Base-by-base conservation (phyloP, 2,329 filamentous ascomycete genomes). In the Xenosphaeropsis pyriputrescens region DNA sequence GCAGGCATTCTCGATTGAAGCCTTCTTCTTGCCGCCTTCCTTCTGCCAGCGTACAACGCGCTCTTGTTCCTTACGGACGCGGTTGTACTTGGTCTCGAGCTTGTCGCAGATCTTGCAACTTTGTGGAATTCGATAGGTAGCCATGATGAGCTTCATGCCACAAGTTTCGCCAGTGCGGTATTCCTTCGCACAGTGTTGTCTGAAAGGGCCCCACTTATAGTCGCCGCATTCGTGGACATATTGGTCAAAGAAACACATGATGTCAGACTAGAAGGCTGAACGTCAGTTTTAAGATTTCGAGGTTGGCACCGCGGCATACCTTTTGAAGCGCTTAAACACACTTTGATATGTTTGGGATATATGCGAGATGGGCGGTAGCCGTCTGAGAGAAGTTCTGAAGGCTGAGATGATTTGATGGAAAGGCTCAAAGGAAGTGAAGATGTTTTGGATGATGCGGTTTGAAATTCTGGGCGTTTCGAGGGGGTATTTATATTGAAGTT, bases 141-240 rank as follows among this genome's bases (percentile, higher is more conserved):
- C 65, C 65, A 82, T 86, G 54, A 94, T 79, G 46, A 94, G 73
- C 63, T 85, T 93, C 64, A 94, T 79, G 44, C 89, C 89, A 62
- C 89, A 96, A 29, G 89, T 95, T 68, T 96, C 89, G 52, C 89
- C 89, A 48, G 84, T 94, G 47, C 89, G 83, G 64, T 93, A 93
- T 59, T 95, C 89, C 61, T 85, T 86, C 60, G 82, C 79, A 70
- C 89, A 96, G 57, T 93, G 88, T 60, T 88, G 75, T 47, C 83
- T 78, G 67, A 95, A 95, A 63, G 80, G 81, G 47, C 85, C 83
- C 88, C 88, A 96, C 61, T 86, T 85, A 79, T 82, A 94, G 70
- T 85, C 89, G 54, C 83, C 82, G 64, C 89, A 96, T 41, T 61
- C 61, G 72, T 83, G 94, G 50, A 75, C 72, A 58, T 80, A 85